phyloP scores from a whole-genome alignment of 768 basidiomycete genomes.

The Tylopilus sp. region DNA sequence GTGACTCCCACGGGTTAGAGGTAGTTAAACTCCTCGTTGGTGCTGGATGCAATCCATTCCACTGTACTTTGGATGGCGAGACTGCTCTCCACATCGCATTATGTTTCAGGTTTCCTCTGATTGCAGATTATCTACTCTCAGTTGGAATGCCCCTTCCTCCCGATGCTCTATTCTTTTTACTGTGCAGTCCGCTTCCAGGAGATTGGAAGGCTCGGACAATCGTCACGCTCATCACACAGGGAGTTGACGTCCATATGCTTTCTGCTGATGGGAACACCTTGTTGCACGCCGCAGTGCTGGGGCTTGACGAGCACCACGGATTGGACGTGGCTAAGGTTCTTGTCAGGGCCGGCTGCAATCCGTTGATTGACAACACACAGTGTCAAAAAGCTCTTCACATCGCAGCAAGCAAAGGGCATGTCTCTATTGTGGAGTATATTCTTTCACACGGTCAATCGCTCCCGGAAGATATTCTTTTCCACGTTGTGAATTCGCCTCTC shows the following conservation, averaged over 20 bases:
- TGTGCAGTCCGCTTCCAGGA: background rate
- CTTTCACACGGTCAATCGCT: background rate
- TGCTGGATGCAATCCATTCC: background rate
- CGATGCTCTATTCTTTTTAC: background rate
- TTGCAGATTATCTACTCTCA: too few species aligned
- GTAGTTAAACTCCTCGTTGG: background rate
- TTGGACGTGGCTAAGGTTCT: background rate
- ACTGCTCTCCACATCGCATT: background rate
- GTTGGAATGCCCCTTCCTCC: background rate
- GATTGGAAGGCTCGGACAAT: background rate
- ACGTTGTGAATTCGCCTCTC: background rate
- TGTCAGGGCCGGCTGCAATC: slow-evolving; percentile 6
- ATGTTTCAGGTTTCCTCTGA: too few species aligned
- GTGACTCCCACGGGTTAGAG: background rate
- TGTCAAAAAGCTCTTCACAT: slow-evolving; percentile 3
- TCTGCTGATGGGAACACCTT: too few species aligned
- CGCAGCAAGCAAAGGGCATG: background rate
- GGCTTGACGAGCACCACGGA: background rate
- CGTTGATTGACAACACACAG: background rate
- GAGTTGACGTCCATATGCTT: background rate
- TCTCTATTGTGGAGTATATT: background rate
- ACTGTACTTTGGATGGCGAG: background rate
- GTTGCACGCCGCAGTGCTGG: background rate
- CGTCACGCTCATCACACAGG: background rate
- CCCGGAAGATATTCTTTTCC: slow-evolving; percentile 4